Conservation (phyloP, 495 filamentous ascomycete species). For the Penicillium pancosmium region DNA sequence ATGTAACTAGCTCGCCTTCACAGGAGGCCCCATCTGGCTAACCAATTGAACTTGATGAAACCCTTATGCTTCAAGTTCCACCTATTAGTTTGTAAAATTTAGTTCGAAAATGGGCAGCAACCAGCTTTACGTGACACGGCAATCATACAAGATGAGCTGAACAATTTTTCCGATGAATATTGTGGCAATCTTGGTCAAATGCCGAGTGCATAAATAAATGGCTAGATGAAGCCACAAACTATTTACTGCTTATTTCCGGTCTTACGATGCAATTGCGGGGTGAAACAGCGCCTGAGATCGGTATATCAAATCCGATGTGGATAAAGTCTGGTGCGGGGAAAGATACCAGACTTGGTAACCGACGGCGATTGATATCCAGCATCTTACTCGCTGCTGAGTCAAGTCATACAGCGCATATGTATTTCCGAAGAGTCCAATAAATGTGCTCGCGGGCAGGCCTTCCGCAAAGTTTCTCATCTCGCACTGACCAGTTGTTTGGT, state of each 20-base stretch:
- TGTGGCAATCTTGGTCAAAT: neutral
- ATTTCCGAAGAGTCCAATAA: neutral
- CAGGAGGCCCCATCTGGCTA: neutral
- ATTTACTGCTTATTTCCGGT: neutral
- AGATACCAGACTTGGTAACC: neutral
- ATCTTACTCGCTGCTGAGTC: neutral
- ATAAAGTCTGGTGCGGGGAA: neutral
- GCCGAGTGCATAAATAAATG: neutral
- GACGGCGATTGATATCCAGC: neutral
- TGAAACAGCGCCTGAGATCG: neutral
- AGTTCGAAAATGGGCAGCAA: no score
- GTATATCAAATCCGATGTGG: neutral
- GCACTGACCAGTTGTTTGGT: neutral
- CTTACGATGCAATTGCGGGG: neutral
- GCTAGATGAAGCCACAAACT: neutral
- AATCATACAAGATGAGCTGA: neutral
- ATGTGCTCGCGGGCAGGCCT: neutral
- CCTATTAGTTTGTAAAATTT: no score
- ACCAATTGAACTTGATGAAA: no score
- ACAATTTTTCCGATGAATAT: neutral
- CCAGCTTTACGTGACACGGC: no score
- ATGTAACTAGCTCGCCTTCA: conserved; percentile 1
- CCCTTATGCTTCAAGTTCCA: no score
- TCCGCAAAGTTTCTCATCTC: neutral
- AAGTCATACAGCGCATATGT: neutral